These are phyloP conservation scores for Actinomortierella wolfii DNA, from an alignment of 371 early-diverging fungal genomes.

Conservation along the genomic window DNA sequence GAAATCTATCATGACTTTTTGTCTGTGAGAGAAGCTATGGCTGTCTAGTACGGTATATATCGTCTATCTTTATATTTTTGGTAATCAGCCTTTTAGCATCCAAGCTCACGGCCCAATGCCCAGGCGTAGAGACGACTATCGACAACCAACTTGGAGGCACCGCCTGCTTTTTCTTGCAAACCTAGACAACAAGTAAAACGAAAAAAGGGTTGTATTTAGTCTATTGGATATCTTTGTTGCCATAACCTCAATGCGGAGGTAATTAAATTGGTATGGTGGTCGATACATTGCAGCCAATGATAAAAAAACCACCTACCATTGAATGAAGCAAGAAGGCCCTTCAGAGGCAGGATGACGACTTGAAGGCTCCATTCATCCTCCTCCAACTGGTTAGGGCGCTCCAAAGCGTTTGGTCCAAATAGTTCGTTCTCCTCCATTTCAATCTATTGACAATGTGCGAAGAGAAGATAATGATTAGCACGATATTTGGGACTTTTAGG, in stretches of 20 bases:
- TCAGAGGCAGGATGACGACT: constrained; percentile 49
- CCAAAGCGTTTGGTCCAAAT: constrained; percentile 13
- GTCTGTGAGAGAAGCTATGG: no score
- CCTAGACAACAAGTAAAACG: constrained; percentile 6
- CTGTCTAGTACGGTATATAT: no score
- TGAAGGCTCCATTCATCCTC: constrained; percentile 65
- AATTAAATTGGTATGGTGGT: no score
- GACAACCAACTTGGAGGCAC: constrained; percentile 24
- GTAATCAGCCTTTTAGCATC: constrained; percentile 15
- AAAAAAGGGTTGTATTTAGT: no score
- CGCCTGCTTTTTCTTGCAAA: constrained; percentile 22
- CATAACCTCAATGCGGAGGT: no score
- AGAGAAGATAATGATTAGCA: no score
- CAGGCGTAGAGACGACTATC: constrained; percentile 39
- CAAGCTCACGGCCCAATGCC: constrained; percentile 30
- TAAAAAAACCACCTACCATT: constrained; percentile 30
- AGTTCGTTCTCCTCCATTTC: constrained; percentile 29
- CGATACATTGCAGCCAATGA: no score
- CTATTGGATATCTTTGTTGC: no score
- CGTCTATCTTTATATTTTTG: no score
- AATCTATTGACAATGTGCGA: constrained; percentile 12
- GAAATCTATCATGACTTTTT: no score
- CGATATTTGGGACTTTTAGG: constrained; percentile 8
- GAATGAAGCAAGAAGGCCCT: constrained; percentile 38
- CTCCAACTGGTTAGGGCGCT: constrained; percentile 44